Base-by-base conservation (phyloP, 768 basidiomycete genomes). In the Russula compacta region DNA sequence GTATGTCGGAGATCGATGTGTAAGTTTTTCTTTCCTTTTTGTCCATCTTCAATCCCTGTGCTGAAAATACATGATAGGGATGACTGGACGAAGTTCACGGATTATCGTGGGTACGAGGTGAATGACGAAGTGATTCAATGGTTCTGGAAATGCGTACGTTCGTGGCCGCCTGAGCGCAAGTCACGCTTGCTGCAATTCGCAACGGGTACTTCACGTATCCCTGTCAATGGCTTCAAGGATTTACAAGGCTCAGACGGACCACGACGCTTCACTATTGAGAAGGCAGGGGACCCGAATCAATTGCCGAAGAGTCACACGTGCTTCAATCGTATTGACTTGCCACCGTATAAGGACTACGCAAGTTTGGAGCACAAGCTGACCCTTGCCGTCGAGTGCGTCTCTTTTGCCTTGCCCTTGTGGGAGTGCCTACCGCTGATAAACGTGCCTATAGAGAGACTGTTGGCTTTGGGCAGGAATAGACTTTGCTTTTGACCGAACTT, bases 1-100 rank as follows among this genome's bases (percentile, higher is more conserved):
- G 97, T 68, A 98, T 98, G 92, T 97, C 95, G 49, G 97, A 99
- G 76, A 98, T 98, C 67, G 97, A 99, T 70, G 94, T 98, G 82
- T 91, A 85, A 61, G 89, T 83, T n/a, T 59, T 57, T 44, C 8
- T 40, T 46, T 57, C 57, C 44, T 11, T 38, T 49, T 35, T 46
- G 17, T 24, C 8, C 49, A 3, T 61, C n/a, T n/a, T 39, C 9
- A 12, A 19, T 12, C n/a, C 36, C 24, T 21, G 10, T n/a, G 35
- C 46, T 55, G 43, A 63, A 51, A 53, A 46, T 21, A 12, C 53
- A 36, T 12, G 1, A 7, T 56, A 91, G 89, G 65, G 94, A 98
- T 66, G 95, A 97, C 72, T 98, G 97, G 97, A 92, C 87, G 71
- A 98, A 98, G 77, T 97, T 95, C 75, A 99, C 97, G 40, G 97